These are phyloP conservation scores for Avena insularis DNA, from an alignment of 176 grass and related monocot genomes.

Conservation along the genomic window DNA sequence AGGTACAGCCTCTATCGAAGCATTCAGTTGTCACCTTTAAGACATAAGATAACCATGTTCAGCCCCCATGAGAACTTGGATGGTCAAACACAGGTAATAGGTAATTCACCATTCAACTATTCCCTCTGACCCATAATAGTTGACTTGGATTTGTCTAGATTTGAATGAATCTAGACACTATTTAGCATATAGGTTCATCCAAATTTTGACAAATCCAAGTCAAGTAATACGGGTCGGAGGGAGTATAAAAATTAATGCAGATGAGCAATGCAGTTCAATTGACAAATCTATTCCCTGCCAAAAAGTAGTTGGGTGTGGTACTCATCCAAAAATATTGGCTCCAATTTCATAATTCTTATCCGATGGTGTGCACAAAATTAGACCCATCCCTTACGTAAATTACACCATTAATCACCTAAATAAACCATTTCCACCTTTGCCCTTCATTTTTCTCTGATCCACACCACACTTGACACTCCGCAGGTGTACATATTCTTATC, in stretches of 20 bases:
- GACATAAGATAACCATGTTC: neutral
- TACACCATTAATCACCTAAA: neutral
- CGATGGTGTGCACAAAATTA: neutral
- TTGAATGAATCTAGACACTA: too few relatives aligned
- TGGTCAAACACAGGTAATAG: neutral
- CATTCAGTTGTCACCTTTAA: neutral
- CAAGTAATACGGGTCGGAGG: too few relatives aligned
- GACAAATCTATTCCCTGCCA: slow-evolving; percentile 12
- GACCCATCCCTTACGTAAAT: neutral
- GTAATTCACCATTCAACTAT: neutral
- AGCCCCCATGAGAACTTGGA: neutral
- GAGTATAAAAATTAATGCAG: slow-evolving; percentile 5
- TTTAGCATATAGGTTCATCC: too few relatives aligned
- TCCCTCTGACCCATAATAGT: too few relatives aligned
- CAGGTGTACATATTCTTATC: neutral
- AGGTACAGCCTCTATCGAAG: neutral
- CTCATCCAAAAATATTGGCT: neutral
- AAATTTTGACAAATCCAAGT: too few relatives aligned
- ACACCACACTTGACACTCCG: neutral
- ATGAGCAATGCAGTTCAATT: neutral
- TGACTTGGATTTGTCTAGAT: too few relatives aligned
- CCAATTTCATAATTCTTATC: neutral
- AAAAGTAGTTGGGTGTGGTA: neutral
- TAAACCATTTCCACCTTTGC: slow-evolving; percentile 4
- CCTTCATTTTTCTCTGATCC: neutral